Conservation (phyloP, 129 eudicot species). For the Pittosporum tobira region DNA sequence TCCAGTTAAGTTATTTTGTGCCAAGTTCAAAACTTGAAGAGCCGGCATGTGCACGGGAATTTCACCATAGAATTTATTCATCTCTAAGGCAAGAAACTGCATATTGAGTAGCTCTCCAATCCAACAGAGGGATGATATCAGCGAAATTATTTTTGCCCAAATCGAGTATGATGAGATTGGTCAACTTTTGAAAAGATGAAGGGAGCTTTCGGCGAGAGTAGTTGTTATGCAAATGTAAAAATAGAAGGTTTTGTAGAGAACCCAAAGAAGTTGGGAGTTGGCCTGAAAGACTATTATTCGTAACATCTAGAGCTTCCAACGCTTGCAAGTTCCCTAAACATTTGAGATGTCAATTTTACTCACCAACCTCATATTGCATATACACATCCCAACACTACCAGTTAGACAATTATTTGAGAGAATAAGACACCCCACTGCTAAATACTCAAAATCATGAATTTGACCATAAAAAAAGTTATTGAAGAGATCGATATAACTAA, state of each 20-base stretch:
- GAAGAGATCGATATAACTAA: not conserved
- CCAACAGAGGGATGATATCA: conserved; percentile 19
- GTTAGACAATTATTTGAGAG: not conserved
- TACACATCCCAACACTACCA: too few relatives aligned
- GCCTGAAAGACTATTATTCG: conserved; percentile 4
- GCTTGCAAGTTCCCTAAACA: not conserved
- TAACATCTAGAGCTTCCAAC: conserved; percentile 2
- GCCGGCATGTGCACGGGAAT: too few relatives aligned
- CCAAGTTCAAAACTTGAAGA: conserved; percentile 2
- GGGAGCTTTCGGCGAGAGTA: too few relatives aligned
- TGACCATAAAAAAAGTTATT: too few relatives aligned
- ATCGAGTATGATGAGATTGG: not conserved
- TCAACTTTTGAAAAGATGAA: not conserved
- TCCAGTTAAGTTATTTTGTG: not conserved
- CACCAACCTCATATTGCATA: not conserved
- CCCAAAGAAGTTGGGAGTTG: not conserved
- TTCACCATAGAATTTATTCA: conserved; percentile 4
- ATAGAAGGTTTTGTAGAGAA: not conserved
- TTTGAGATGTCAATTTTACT: not conserved
- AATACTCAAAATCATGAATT: too few relatives aligned
- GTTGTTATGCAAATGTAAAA: not conserved
- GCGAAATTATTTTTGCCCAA: not conserved
- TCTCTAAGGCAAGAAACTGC: conserved; percentile 2
- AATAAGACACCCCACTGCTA: too few relatives aligned
- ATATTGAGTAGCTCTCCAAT: conserved; percentile 11